Evolutionary conservation across 2,329 filamentous ascomycete species (phyloP), one percentile per base, ranked within the genome.

Genomic region (Penicillium sp.): DNA sequence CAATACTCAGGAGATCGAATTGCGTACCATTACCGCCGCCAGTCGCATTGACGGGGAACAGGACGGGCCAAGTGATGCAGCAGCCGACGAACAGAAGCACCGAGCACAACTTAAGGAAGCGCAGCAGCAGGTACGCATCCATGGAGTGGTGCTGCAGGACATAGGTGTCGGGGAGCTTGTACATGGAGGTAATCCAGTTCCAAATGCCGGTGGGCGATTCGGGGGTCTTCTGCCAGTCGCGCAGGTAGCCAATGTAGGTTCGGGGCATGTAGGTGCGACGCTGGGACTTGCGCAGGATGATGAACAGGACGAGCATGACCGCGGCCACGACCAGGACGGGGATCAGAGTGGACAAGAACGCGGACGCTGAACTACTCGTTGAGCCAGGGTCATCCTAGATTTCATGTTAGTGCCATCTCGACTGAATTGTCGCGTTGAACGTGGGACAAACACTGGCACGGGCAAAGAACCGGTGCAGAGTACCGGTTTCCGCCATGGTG

Each of bases 61-160:
- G 77, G 35, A 96, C 79, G 0, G 94, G 92, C 86, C 89, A 96
- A 16, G 90, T 92, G 53, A 97, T 86, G 61, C 81, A 77, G 64
- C 86, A 89, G 51, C 94, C 94, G 9, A 92, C 86, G 41, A 97
- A 82, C 73, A 88, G 92, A 59, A 95, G 87, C 53, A 88, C 80
- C 48, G 87, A 83, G 25, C 87, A 77, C 48, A 94, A 87, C 66
- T 91, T 90, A 57, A 97, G 75, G 66, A 92, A 96, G 31, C 92
- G 90, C 25, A 97, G 79, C 69, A 95, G 90, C 46, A 97, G 84
- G 71, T 92, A 97, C 28, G 88, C 89, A 69, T 99, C 92, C 56
- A 99, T 82, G 0, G 91, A 95, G 69, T 92, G 90, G 75, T 96
- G 90, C 65, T 94, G 89, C 20, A 97, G 82, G 24, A 92, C 84